Evolutionary conservation across 1,284 basidiomycete species (phyloP), one percentile per base, ranked within the genome.

Genomic region (Kalmanozyma brasiliensis): DNA sequence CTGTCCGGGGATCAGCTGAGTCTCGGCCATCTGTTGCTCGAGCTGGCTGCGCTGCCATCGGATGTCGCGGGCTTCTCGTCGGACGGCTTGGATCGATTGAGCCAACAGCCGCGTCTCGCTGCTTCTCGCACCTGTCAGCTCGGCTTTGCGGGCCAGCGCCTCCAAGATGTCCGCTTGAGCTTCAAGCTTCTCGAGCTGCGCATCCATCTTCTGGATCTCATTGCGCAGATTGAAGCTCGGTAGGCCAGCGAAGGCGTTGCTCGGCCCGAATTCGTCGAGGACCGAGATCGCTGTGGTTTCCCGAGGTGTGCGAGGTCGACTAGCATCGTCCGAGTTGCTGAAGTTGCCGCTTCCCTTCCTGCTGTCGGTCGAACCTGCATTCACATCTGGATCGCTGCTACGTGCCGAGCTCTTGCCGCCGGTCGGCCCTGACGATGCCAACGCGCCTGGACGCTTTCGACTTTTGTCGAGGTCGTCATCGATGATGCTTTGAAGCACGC

Each of bases 401-500:
- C 47, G 46, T 20, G 55, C 42, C 16, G 49, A 24, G 38, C 41
- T 53, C 14, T 33, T 45, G 43, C 46, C 42, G 14, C 46, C 20
- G 8, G 41, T 57, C 5, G 51, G 24, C 11, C 51, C 59, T 4
- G 57, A 32, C 1, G 65, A 53, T 7, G 43, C 42, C 8, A 52
- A 37, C 9, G 38, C 49, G 13, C 32, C 24, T 1, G 46, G 38
- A 9, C 59, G 49, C 23, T 47, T 58, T 35, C 46, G 32, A 3
- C 46, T 30, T 37, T 57, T 65, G 49, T 62, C 58, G 30, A 60
- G 46, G n/a, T 71, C 66, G n/a, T 87, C 87, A 77, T 94, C 92
- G 74, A 97, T 94, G 80, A 98, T 96, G 78, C 93, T 92, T 16
- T 91, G 94, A 59, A 98, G 85, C 1, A 94, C 94, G 4, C 92